Conservation (phyloP, 2,329 filamentous ascomycete species). For the Fusarium euwallaceae region DNA sequence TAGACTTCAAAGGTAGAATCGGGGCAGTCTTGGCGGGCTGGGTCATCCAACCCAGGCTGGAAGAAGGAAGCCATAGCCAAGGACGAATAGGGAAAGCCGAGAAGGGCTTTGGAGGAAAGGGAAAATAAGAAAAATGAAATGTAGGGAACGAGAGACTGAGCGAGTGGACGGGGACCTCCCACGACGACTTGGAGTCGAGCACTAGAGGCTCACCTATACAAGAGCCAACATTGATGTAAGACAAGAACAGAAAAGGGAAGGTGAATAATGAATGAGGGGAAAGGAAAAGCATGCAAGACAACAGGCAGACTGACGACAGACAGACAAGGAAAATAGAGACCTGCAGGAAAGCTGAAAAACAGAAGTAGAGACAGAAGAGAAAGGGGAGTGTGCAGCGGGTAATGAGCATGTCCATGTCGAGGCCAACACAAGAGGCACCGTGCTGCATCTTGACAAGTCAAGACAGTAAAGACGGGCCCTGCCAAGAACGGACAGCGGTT, state of each 20-base stretch:
- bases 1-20: not conserved
- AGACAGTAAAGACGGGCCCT: not conserved
- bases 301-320: not conserved
- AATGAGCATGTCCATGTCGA: not conserved
- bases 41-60: not conserved
- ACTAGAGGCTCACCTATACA: not conserved
- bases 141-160: not conserved
- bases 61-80: not conserved
- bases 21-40: not conserved
- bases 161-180: constrained; percentile 1
- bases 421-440: not conserved
- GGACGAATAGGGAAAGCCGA: not conserved
- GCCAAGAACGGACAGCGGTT: not conserved
- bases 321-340: not conserved
- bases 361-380: not conserved
- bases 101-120: not conserved
- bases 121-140: not conserved
- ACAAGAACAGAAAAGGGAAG: not conserved
- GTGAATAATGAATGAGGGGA: not conserved
- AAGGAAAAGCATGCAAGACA: not conserved
- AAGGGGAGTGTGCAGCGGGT: not conserved
- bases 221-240: not conserved
- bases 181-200: constrained; percentile 1
- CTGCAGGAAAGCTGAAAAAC: not conserved
- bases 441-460: not conserved